phyloP scores from a whole-genome alignment of 1,139 yeast species.

The Debaryomycetaceae sp. region DNA sequence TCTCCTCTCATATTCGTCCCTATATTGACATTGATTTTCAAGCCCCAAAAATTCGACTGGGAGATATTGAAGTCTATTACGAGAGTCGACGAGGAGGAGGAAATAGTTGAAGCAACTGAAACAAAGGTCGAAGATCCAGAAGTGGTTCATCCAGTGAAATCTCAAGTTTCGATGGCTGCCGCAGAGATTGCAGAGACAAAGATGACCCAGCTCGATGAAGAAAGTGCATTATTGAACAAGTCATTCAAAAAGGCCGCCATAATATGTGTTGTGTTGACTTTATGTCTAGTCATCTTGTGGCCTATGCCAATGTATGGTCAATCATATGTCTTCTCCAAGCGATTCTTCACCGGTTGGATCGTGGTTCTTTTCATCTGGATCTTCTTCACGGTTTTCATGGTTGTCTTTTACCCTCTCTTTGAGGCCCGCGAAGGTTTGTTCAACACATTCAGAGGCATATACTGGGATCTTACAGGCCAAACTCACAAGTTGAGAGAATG shows the following conservation, averaged over 20 bases:
- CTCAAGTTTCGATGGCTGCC: slow-evolving; percentile 39
- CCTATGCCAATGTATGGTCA: slow-evolving; percentile 90
- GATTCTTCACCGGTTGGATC: slow-evolving; percentile 82
- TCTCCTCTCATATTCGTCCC: slow-evolving; percentile 73
- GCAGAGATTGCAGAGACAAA: slow-evolving; percentile 38
- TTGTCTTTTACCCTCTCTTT: slow-evolving; percentile 58
- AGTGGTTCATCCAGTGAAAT: slow-evolving; percentile 35
- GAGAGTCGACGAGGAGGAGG: slow-evolving; percentile 67
- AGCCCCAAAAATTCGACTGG: slow-evolving; percentile 77
- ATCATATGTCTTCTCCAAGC: slow-evolving; percentile 63
- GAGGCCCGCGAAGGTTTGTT: slow-evolving; percentile 66
- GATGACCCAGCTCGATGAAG: slow-evolving; percentile 38
- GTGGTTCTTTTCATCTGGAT: slow-evolving; percentile 73
- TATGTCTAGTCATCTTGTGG: slow-evolving; percentile 66
- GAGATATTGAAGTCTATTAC: slow-evolving; percentile 51
- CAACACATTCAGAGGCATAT: slow-evolving; percentile 67
- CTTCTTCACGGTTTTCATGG: slow-evolving; percentile 53
- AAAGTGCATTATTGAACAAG: slow-evolving; percentile 39
- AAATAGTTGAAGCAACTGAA: slow-evolving; percentile 35
- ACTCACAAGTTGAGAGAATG: slow-evolving; percentile 65
- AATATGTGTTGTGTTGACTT: slow-evolving; percentile 54
- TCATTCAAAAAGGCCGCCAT: slow-evolving; percentile 55
- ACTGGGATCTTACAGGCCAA: slow-evolving; percentile 82
- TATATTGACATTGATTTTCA: slow-evolving; percentile 56
- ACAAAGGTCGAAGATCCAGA: slow-evolving; percentile 27